These are phyloP conservation scores for Agaricus subrufescens DNA, from an alignment of 768 basidiomycete genomes.

Conservation along the genomic window DNA sequence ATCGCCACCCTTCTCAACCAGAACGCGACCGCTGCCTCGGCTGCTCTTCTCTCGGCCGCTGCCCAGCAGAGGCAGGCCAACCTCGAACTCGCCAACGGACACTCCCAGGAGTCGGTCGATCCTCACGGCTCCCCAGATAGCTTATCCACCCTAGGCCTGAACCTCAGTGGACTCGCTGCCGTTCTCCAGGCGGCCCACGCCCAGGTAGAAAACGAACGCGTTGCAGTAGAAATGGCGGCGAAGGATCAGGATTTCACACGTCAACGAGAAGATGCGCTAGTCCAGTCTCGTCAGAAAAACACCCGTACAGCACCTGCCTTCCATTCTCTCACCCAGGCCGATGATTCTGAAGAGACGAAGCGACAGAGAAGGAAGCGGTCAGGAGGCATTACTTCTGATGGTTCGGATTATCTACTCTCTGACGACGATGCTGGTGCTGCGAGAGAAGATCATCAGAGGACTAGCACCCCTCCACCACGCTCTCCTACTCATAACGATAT, in stretches of 20 bases:
- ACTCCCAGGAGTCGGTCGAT: slow-evolving; percentile 24
- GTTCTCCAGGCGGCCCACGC: slow-evolving; percentile 76
- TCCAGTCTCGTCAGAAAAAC: slow-evolving; percentile 42
- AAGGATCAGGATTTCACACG: slow-evolving; percentile 41
- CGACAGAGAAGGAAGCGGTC: slow-evolving; percentile 26
- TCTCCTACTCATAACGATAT: slow-evolving; percentile 30
- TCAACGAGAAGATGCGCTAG: slow-evolving; percentile 38
- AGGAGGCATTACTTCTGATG: slow-evolving; percentile 39
- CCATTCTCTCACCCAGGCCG: slow-evolving; percentile 67
- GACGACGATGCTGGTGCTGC: slow-evolving; percentile 43
- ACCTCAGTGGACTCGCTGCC: slow-evolving; percentile 66
- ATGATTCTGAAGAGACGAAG: slow-evolving; percentile 25
- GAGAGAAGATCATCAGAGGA: slow-evolving; percentile 29
- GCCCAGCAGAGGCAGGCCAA: slow-evolving; percentile 61
- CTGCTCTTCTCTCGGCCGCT: slow-evolving; percentile 59
- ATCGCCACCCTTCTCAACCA: slow-evolving; percentile 71
- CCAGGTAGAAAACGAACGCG: slow-evolving; percentile 45
- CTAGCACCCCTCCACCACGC: slow-evolving; percentile 21
- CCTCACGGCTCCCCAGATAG: slow-evolving; percentile 21
- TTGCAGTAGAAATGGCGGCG: slow-evolving; percentile 29
- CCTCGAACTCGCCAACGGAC: slow-evolving; percentile 28
- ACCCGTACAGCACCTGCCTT: slow-evolving; percentile 76
- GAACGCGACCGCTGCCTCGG: slow-evolving; percentile 66
- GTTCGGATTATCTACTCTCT: slow-evolving; percentile 52
- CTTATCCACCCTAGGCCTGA: slow-evolving; percentile 45